Percentiles rank a stretch among this genome's conserved stretches.
Evolutionary conservation across 768 basidiomycete genomes (phyloP).

Genomic region (Mycena metata): DNA sequence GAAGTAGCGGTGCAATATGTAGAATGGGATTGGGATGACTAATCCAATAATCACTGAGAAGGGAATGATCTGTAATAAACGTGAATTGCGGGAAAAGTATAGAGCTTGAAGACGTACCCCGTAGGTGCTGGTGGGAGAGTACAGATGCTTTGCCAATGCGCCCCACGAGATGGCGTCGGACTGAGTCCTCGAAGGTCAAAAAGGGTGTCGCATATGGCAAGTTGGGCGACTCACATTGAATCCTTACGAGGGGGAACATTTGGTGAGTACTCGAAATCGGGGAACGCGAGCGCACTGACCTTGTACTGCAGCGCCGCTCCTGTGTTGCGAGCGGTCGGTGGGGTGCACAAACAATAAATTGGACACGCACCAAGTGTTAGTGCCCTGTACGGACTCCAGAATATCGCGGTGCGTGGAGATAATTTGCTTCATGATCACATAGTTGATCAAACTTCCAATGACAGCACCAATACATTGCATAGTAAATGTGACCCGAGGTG

Average conservation of each 20-base stretch:
- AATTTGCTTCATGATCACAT: slow-evolving; percentile 71
- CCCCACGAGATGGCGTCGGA: slow-evolving; percentile 71
- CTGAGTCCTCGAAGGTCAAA: slow-evolving; percentile 52
- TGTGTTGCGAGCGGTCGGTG: not conserved
- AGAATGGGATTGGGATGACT: slow-evolving; percentile 69
- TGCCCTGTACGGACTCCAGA: slow-evolving; percentile 64
- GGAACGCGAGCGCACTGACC: too few species aligned
- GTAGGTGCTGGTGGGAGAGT: slow-evolving; percentile 61
- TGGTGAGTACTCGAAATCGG: too few species aligned
- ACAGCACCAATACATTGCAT: slow-evolving; percentile 70
- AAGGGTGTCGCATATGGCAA: not conserved
- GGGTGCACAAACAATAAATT: slow-evolving; percentile 25
- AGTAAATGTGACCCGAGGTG: slow-evolving; percentile 73
- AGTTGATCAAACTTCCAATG: slow-evolving; percentile 60
- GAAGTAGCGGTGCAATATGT: slow-evolving; percentile 60
- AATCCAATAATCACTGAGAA: slow-evolving; percentile 64
- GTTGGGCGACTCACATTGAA: slow-evolving; percentile 52
- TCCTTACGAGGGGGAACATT: too few species aligned
- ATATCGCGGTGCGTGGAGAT: slow-evolving; percentile 62
- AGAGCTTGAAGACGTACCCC: slow-evolving; percentile 49
- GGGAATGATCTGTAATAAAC: slow-evolving; percentile 56
- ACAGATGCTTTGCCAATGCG: slow-evolving; percentile 63
- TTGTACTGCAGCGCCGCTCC: slow-evolving; percentile 56
- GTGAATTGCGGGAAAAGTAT: slow-evolving; percentile 15
- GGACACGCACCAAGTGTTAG: slow-evolving; percentile 61